A percentile compares a stretch with the other conserved stretches of the same genome.
These are phyloP conservation scores for Morella rubra DNA, from an alignment of 306 rosid species.

Conservation along the genomic window DNA sequence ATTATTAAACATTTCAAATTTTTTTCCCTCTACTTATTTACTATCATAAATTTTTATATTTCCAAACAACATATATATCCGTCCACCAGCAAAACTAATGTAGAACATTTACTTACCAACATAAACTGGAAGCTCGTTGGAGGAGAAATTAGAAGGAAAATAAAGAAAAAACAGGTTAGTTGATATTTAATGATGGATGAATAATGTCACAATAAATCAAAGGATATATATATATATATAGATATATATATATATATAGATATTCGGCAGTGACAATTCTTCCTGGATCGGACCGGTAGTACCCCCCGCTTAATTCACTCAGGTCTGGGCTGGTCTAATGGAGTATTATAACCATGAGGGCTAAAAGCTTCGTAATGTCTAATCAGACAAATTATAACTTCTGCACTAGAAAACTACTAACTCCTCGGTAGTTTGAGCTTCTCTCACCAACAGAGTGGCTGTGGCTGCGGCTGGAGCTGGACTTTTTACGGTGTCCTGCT, in stretches of 20 bases:
- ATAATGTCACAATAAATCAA: not conserved
- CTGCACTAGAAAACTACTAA: constrained; percentile 14
- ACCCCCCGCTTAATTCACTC: no score
- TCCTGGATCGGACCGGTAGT: not conserved
- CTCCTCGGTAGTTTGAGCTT: constrained; percentile 40
- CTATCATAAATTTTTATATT: no score
- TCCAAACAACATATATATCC: no score
- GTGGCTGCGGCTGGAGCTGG: not conserved
- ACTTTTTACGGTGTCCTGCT: not conserved
- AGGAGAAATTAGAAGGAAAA: constrained; percentile 14
- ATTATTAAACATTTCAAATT: no score
- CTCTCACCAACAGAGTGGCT: not conserved
- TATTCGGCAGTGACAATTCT: not conserved
- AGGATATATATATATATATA: not conserved
- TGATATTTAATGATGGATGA: no score
- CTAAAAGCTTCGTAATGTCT: no score
- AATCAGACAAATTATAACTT: not conserved
- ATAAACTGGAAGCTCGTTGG: constrained; percentile 27
- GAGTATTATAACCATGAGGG: no score
- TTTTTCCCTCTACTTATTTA: no score
- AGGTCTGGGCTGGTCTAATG: no score
- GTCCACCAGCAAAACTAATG: no score
- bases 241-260: not conserved
- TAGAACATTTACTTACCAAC: constrained; percentile 39
- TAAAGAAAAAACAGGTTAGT: not conserved